Evolutionary conservation across 2,329 filamentous ascomycete genomes (phyloP), one percentile per base, ranked within the genome.

Genomic region (Pezicula carpinea): DNA sequence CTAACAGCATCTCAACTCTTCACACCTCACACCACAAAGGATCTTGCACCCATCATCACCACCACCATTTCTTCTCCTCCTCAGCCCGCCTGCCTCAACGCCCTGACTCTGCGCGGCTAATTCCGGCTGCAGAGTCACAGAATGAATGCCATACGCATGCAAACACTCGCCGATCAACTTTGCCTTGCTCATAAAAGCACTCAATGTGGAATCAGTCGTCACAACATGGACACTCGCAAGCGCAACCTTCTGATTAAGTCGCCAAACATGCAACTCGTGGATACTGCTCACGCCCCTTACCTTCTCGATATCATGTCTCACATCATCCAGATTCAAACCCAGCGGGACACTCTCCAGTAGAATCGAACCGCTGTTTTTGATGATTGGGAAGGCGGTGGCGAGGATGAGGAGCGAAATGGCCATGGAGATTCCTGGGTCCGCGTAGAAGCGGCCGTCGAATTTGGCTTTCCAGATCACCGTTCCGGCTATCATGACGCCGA

Each of bases 351-450:
- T 82, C 61, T 89, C 77, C 14, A 90, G 71, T 1, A 90, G 68
- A 44, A 90, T 87, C 26, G 69, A 69, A 5, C 85, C 85, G 43
- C 75, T 79, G 39, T 71, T 74, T 58, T 75, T 80, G 33, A 83
- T 52, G 10, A 89, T 69, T 0, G 83, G 83, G 11, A 83, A 55
- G 0, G 83, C 75, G 0, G 84, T 81, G 0, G 78, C 47, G 3
- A 89, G 68, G 34, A 90, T 88, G 76, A 89, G 83, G n/a, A 88
- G 50, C 2, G 83, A 76, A 56, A 90, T 91, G 43, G 75, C 82
- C 62, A 87, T 72, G 48, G 83, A 80, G 29, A 83, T 76, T 3
- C 74, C 82, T 0, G 87, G 86, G 59, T 91, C 87, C 5, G 82
- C 84, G 55, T 89, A 90, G 68, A 77, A 87, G 29, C 83, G 73